Base-by-base conservation (phyloP, 768 basidiomycete species). In the Porphyrellus cyaneotinctus region DNA sequence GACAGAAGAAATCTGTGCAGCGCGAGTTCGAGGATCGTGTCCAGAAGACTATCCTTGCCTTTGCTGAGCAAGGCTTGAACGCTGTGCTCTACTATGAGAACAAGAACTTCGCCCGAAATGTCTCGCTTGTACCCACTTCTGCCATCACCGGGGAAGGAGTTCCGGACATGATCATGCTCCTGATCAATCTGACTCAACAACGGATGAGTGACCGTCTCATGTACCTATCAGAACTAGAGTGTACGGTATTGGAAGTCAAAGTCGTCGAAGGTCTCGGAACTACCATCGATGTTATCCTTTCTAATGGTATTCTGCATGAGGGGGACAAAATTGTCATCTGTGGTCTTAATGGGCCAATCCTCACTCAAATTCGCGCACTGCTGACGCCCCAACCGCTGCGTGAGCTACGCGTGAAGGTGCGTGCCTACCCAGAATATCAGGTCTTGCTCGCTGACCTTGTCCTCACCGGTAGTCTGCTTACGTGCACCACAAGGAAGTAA, bases 101-200 rank as follows among this genome's bases (percentile, higher is more conserved):
- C 83, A 95, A 91, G 77, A 93, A 81, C 72, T 87, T 97, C 56
- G 91, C 85, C 48, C 82, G 88, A 54, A 95, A 92, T 61, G 94
- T 99, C 54, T 98, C 95, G 2, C 79, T 99, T 44, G 95, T 99
- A 13, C 95, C 97, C 28, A 98, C 95, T 6, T 98, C 97, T 50
- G 97, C 97, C 31, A 85, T 97, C 71, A 97, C 95, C 4, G 97
- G 95, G 51, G 97, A 99, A 73, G 97, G 97, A 69, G 80, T 99
- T 12, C 97, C 97, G 26, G 97, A 98, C 75, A 95, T 99, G 95
- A 93, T 99, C 74, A 91, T 95, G 91, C 79, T 99, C 24, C 84
- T 99, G 65, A 83, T 97, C 73, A 95, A 97, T 70, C 80, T 98
- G 49, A 98, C 95, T 15, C 95, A 98, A 70, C 88, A 97, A 73